Evolutionary conservation across 2,329 filamentous ascomycete species (phyloP).

Genomic region (Cordyceps cicadae): DNA sequence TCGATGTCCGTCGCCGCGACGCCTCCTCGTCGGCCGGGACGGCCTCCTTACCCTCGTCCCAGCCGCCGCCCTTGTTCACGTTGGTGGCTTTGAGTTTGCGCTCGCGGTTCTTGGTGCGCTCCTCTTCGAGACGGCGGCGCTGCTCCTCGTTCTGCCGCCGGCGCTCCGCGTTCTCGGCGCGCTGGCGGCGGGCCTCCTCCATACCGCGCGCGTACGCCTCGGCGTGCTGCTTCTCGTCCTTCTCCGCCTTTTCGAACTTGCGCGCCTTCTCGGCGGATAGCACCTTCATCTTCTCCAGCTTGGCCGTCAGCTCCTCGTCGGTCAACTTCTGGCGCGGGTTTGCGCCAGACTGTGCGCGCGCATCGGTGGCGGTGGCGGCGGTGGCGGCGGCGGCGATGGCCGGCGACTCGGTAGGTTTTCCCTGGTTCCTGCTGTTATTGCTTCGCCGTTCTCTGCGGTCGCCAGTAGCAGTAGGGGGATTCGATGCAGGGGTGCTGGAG

Average conservation of each 20-base stretch:
- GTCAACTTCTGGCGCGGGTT: constrained; percentile 55
- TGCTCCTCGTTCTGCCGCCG: constrained; percentile 45
- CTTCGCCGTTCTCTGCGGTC: not conserved
- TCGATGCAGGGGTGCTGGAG: not conserved
- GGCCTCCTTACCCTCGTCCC: constrained; percentile 50
- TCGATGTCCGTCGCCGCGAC: constrained; percentile 26
- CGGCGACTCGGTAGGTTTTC: constrained; percentile 18
- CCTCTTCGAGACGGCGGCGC: constrained; percentile 45
- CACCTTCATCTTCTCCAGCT: constrained; percentile 55
- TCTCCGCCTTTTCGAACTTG: constrained; percentile 50
- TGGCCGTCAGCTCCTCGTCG: constrained; percentile 48
- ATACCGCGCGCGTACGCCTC: constrained; percentile 45
- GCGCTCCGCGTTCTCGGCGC: constrained; percentile 44
- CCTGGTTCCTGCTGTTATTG: constrained; percentile 2
- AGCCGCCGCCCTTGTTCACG: constrained; percentile 40
- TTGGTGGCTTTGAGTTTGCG: constrained; percentile 53
- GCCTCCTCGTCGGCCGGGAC: constrained; percentile 32
- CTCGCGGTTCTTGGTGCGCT: constrained; percentile 52
- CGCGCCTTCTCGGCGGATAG: constrained; percentile 49
- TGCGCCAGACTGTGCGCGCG: constrained; percentile 44
- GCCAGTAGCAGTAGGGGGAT: not conserved
- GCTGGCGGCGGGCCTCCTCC: constrained; percentile 45
- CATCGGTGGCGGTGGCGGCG: constrained; percentile 22
- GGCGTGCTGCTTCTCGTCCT: constrained; percentile 48
- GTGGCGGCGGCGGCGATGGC: not conserved